Conservation (phyloP, 352 stramenopile genomes). For the Phytophthora uliginosa region DNA sequence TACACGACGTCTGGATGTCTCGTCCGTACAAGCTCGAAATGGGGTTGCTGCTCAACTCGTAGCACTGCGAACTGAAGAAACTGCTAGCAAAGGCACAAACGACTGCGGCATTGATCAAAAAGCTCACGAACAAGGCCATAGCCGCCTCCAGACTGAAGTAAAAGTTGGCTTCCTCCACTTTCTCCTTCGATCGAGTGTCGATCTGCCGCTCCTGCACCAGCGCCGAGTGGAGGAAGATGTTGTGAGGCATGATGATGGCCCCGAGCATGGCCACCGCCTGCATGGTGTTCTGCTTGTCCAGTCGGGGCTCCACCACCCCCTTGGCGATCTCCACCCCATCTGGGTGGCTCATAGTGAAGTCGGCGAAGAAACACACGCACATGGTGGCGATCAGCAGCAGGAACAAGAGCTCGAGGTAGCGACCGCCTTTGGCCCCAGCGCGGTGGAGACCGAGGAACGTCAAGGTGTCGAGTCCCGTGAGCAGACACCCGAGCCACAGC, state of each 20-base stretch:
- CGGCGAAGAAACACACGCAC: constrained; percentile 89
- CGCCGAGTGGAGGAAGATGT: constrained; percentile 95
- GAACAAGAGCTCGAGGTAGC: constrained; percentile 90
- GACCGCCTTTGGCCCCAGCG: constrained; percentile 6
- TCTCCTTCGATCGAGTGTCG: constrained; percentile 23
- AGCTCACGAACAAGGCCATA: constrained; percentile 88
- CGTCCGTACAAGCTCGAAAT: constrained; percentile 58
- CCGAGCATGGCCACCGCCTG: constrained; percentile 86
- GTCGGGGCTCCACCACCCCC: constrained; percentile 73
- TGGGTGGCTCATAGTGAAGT: constrained; percentile 79
- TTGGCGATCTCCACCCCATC: constrained; percentile 74
- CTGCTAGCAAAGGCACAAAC: constrained; percentile 91
- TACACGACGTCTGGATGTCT: constrained; percentile 77
- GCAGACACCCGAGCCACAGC: constrained; percentile 81
- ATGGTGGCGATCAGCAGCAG: constrained; percentile 90
- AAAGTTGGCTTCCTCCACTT: constrained; percentile 71
- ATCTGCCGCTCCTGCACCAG: constrained; percentile 73
- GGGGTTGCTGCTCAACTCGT: constrained; percentile 54
- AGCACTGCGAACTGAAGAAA: constrained; percentile 85
- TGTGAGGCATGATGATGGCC: constrained; percentile 96
- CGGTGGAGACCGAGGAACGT: constrained; percentile 91
- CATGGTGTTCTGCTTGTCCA: constrained; percentile 71
- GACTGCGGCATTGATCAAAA: constrained; percentile 94
- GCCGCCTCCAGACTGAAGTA: constrained; percentile 91
- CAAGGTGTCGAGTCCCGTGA: constrained; percentile 85